A percentile compares a stretch with the other conserved stretches of the same genome.
Conservation (phyloP, 257 asterid genomes). For the Phtheirospermum japonicum region DNA sequence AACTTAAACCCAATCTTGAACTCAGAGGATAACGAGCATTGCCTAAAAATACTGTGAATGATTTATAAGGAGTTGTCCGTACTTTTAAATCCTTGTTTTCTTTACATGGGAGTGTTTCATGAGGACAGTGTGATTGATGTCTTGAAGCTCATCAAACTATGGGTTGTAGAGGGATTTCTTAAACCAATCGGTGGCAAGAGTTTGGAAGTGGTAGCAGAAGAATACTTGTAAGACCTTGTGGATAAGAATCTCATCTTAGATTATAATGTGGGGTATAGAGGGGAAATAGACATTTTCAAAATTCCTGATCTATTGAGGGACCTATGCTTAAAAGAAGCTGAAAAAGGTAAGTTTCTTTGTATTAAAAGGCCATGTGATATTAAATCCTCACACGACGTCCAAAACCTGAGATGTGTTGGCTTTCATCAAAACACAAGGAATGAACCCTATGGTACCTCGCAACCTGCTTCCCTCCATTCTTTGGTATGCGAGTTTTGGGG, state of each 20-base stretch:
- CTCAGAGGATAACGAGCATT: neutral
- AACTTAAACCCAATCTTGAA: neutral
- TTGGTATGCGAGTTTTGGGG: neutral
- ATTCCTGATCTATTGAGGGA: constrained; percentile 5
- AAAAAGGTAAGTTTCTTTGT: neutral
- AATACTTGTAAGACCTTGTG: neutral
- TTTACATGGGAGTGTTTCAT: too few relatives aligned
- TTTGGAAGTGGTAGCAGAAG: neutral
- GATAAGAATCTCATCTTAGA: neutral
- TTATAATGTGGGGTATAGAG: neutral
- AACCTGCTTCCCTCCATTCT: neutral
- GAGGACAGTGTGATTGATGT: neutral
- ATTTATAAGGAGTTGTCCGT: neutral
- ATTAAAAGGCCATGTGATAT: too few relatives aligned
- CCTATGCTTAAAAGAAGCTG: neutral
- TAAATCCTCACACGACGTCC: too few relatives aligned
- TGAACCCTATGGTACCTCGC: too few relatives aligned
- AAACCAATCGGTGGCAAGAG: too few relatives aligned
- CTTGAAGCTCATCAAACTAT: neutral
- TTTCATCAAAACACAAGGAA: neutral
- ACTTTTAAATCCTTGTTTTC: neutral
- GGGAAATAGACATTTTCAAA: neutral
- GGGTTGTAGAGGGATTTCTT: constrained; percentile 14
- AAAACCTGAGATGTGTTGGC: neutral
- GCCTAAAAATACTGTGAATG: neutral